These are phyloP conservation scores for Curvularia spicifera DNA, from an alignment of 2,329 filamentous ascomycete species.

Conservation along the genomic window DNA sequence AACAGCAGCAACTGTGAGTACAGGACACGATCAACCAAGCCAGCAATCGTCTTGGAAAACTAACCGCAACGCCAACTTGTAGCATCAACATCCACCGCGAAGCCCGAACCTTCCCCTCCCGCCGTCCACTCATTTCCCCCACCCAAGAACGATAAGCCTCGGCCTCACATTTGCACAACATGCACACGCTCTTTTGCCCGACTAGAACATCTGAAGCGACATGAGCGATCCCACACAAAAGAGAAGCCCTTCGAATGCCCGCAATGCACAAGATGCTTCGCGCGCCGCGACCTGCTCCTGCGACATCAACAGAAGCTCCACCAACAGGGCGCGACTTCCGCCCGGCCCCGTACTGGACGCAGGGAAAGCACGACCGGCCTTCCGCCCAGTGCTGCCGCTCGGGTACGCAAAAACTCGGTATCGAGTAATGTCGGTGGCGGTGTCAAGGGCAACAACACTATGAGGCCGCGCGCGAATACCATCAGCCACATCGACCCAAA, in stretches of 20 bases:
- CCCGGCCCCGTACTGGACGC: constrained; percentile 79
- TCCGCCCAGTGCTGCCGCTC: constrained; percentile 69
- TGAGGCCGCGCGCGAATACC: constrained; percentile 92
- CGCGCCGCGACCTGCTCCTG: constrained; percentile 86
- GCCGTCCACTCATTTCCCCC: constrained; percentile 66
- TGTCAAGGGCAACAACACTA: constrained; percentile 60
- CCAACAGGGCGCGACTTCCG: constrained; percentile 86
- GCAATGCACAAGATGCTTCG: constrained; percentile 93
- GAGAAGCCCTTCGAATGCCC: constrained; percentile 99
- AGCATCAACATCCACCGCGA: constrained; percentile 44
- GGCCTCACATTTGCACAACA: constrained; percentile 90
- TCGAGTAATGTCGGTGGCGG: constrained; percentile 64
- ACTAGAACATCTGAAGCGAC: constrained; percentile 93
- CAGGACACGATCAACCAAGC: not conserved
- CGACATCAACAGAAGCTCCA: constrained; percentile 99
- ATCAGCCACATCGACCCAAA: constrained; percentile 89
- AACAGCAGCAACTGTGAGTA: constrained; percentile 45
- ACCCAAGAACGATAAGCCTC: constrained; percentile 95
- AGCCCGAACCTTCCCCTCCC: constrained; percentile 37
- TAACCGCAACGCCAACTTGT: constrained; percentile 25
- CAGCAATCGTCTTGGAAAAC: constrained; percentile 10
- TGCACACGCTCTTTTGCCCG: constrained; percentile 93
- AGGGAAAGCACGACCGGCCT: constrained; percentile 84
- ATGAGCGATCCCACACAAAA: constrained; percentile 97
- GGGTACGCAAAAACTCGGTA: constrained; percentile 91